Percentiles rank a stretch among this genome's conserved stretches.
These are phyloP conservation scores for Linum trigynum DNA, from an alignment of 345 rosid genomes.

Conservation along the genomic window DNA sequence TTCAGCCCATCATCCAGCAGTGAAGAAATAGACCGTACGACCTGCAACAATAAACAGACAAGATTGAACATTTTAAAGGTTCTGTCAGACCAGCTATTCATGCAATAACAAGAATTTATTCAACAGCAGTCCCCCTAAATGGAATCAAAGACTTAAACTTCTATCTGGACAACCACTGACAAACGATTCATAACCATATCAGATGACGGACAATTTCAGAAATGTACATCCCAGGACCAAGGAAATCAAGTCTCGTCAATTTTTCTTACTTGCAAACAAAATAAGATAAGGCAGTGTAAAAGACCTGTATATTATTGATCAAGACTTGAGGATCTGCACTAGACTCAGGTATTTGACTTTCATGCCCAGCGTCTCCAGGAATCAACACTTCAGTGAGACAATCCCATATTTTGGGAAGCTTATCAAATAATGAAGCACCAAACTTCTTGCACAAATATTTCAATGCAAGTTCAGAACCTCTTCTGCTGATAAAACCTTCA, in stretches of 20 bases:
- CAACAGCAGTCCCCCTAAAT: not conserved
- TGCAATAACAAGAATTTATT: not conserved
- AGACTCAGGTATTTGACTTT: conserved; percentile 43
- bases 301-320: conserved; percentile 92
- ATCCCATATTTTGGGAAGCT: conserved; percentile 95
- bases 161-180: not conserved
- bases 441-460: conserved; percentile 73
- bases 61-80: not conserved
- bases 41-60: conserved; percentile 38
- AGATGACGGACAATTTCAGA: not conserved
- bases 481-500: conserved; percentile 90
- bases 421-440: conserved; percentile 73
- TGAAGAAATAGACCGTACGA: conserved; percentile 79
- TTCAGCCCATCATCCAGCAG: conserved; percentile 54
- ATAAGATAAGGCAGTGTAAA: conserved; percentile 5
- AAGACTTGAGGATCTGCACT: conserved; percentile 73
- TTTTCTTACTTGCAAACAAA: not conserved
- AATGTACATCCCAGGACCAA: not conserved
- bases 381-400: conserved; percentile 78
- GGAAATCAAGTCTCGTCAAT: not conserved
- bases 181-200: not conserved
- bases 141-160: too few species aligned
- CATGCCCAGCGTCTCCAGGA: conserved; percentile 41
- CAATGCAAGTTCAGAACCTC: conserved; percentile 88
- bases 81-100: not conserved